Evolutionary conservation across 768 basidiomycete genomes (phyloP), one percentile per base, ranked within the genome.

Genomic region (Vishniacozyma victoriae): DNA sequence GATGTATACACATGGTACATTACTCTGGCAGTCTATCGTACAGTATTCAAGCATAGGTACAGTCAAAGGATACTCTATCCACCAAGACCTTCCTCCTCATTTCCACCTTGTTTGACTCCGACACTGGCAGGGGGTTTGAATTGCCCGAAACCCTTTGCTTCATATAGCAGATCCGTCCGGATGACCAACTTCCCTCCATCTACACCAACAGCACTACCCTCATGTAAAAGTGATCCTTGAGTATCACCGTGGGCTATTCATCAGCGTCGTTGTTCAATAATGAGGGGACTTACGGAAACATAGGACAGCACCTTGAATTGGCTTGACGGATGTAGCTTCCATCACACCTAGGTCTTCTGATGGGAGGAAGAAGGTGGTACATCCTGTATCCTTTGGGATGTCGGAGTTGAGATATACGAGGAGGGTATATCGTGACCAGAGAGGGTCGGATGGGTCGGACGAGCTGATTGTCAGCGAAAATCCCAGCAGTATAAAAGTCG

Each of bases 311-410:
- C 79, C 79, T 2, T 74, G 72, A 13, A 76, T 61, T 0, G 79
- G 79, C 43, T 73, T 71, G 15, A 80, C 76, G 1, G 77, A 76
- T 18, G 75, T 72, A 15, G 79, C 77, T 46, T 78, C 74, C 35
- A 80, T 72, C 7, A 76, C 64, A 14, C 77, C 77, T 12, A 71
- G 71, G 0, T 64, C 59, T 1, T 71, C 55, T 0, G 76, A 76
- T 1, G 78, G 79, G 5, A 79, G 62, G 69, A 79, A 80, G 67
- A 79, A 80, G 2, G 79, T 80, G 4, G 79, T 80, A 50, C 74
- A 74, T 12, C 79, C 79, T 9, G 64, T 60, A 16, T 59, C 57
- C 19, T 54, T 48, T 2, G 68, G 67, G 46, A 80, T 78, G 55
- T 74, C 74, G 44, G 77, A 76, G 61, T 77, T 77, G 37, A 78